These are phyloP conservation scores for Psilocybe cyanescens DNA, from an alignment of 768 basidiomycete genomes.

Conservation along the genomic window DNA sequence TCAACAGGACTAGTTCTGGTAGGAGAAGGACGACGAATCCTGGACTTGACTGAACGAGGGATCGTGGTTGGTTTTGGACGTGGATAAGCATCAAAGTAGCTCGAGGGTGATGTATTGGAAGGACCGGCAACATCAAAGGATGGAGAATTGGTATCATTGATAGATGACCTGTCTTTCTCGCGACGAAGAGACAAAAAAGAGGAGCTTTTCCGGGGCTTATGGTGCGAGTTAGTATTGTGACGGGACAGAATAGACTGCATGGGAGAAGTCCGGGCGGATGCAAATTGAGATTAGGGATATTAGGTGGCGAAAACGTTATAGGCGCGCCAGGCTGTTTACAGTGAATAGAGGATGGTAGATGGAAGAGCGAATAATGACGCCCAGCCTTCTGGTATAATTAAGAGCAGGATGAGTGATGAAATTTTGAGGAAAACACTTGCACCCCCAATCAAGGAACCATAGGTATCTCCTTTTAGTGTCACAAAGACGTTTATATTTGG, in stretches of 20 bases:
- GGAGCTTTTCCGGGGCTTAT: conserved; percentile 53
- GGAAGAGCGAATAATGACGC: background rate
- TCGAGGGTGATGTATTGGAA: conserved; percentile 32
- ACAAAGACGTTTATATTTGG: background rate
- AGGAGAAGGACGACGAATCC: conserved; percentile 25
- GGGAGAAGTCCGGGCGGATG: conserved; percentile 6
- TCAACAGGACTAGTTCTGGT: conserved; percentile 11
- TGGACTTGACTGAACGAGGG: conserved; percentile 35
- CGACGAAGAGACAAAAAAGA: conserved; percentile 61
- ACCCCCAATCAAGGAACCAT: background rate
- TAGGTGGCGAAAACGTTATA: conserved; percentile 5
- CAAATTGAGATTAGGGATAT: conserved; percentile 9
- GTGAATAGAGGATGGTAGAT: conserved; percentile 1
- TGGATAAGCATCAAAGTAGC: conserved; percentile 53
- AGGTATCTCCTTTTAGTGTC: conserved; percentile 12
- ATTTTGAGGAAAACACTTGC: conserved; percentile 2
- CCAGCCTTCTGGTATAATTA: background rate
- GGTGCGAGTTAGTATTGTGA: conserved; percentile 39
- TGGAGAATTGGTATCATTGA: conserved; percentile 20
- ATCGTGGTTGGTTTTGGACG: conserved; percentile 39
- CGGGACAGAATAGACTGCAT: conserved; percentile 45
- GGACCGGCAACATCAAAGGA: conserved; percentile 28
- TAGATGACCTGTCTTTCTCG: conserved; percentile 44
- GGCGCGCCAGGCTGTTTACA: conserved; percentile 4
- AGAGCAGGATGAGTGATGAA: background rate